Evolutionary conservation across 1,284 basidiomycete genomes (phyloP).

Genomic region (Cryptococcus sp.): DNA sequence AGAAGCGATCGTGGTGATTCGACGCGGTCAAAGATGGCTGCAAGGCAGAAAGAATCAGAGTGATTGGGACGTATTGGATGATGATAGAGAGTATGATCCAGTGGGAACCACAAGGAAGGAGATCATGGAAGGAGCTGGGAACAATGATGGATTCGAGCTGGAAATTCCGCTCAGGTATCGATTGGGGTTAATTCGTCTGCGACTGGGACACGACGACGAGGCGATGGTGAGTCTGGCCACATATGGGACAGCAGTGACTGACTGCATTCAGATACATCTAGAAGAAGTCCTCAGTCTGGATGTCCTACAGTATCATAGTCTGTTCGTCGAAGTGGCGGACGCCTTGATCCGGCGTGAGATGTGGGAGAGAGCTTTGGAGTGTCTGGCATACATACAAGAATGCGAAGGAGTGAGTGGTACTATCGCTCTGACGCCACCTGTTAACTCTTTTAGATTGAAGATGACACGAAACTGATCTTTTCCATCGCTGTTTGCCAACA

Average conservation of each 20-base stretch:
- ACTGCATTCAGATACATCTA: slow-evolving; percentile 63
- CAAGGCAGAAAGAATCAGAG: slow-evolving; percentile 66
- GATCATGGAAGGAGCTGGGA: slow-evolving; percentile 22
- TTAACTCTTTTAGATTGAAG: slow-evolving; percentile 14
- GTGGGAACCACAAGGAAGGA: slow-evolving; percentile 39
- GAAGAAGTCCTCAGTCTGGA: slow-evolving; percentile 66
- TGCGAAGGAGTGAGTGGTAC: slow-evolving; percentile 57
- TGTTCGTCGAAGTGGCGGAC: slow-evolving; percentile 79
- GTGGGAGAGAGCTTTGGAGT: slow-evolving; percentile 68
- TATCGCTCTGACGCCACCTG: too few relatives aligned
- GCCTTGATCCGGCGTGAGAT: slow-evolving; percentile 70
- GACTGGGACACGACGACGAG: slow-evolving; percentile 72
- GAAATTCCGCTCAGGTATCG: slow-evolving; percentile 79
- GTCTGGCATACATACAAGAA: slow-evolving; percentile 69
- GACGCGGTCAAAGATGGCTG: slow-evolving; percentile 78
- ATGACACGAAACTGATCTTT: slow-evolving; percentile 27
- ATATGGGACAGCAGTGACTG: background rate
- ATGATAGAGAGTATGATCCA: slow-evolving; percentile 82
- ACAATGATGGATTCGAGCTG: slow-evolving; percentile 55
- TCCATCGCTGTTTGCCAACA: slow-evolving; percentile 69
- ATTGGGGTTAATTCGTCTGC: slow-evolving; percentile 78
- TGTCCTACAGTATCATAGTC: slow-evolving; percentile 65
- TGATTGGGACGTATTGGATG: slow-evolving; percentile 76
- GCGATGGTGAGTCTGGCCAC: slow-evolving; percentile 60
- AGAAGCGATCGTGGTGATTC: slow-evolving; percentile 64